Conservation (phyloP, 2,329 filamentous ascomycete genomes). For the Ascomycota sp. region DNA sequence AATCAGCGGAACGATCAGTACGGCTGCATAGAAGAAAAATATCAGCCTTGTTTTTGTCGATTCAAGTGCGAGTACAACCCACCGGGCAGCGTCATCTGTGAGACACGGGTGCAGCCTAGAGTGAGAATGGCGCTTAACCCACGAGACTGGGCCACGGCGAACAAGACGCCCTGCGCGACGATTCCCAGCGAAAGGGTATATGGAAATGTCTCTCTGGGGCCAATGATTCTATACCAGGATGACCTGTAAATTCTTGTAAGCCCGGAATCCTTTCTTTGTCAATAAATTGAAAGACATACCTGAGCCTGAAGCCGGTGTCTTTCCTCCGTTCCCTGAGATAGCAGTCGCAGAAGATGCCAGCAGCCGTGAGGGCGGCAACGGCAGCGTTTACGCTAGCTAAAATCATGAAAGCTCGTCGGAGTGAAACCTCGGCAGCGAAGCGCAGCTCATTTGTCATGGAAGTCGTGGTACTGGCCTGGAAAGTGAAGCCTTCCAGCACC, state of each 20-base stretch:
- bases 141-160: conserved; percentile 31
- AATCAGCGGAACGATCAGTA: conserved; percentile 43
- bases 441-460: conserved; percentile 26
- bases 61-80: conserved; percentile 4
- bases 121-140: conserved; percentile 29
- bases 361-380: conserved; percentile 30
- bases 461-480: conserved; percentile 19
- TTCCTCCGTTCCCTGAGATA: conserved; percentile 23
- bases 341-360: conserved; percentile 33
- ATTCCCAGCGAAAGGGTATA: conserved; percentile 35
- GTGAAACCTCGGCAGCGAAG: conserved; percentile 30
- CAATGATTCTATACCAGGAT: conserved; percentile 20
- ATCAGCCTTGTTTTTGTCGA: background rate
- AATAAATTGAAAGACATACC: conserved; percentile 10
- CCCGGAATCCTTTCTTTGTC: background rate
- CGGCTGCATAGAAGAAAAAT: conserved; percentile 18
- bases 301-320: conserved; percentile 17
- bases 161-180: conserved; percentile 32
- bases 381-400: conserved; percentile 37
- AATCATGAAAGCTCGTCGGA: conserved; percentile 38
- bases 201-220: conserved; percentile 27
- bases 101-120: conserved; percentile 27
- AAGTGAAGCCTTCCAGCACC: conserved; percentile 8
- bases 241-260: background rate
- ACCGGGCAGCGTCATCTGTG: conserved; percentile 39